phyloP scores from a whole-genome alignment of 331 rosid genomes.

The Malus hybrid region DNA sequence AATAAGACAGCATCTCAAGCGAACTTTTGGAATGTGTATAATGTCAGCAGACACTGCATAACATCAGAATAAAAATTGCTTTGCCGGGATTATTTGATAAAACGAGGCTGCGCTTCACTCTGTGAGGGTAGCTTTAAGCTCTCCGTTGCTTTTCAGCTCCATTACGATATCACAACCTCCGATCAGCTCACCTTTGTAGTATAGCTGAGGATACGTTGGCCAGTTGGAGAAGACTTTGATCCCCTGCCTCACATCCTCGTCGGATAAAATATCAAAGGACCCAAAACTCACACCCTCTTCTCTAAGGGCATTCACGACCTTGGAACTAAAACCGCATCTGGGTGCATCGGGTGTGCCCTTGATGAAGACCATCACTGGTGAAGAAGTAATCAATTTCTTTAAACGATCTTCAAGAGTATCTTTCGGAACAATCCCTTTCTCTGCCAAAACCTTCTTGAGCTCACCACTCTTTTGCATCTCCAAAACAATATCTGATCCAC shows the following conservation, averaged over 20 bases:
- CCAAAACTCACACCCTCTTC: conserved; percentile 68
- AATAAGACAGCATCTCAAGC: conserved; percentile 7
- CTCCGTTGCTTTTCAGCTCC: conserved; percentile 72
- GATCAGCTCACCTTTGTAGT: conserved; percentile 75
- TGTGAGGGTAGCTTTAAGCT: conserved; percentile 67
- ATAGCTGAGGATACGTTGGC: conserved; percentile 97
- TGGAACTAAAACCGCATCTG: conserved; percentile 89
- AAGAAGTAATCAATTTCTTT: conserved; percentile 56
- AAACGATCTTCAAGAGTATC: conserved; percentile 62
- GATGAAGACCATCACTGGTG: conserved; percentile 84
- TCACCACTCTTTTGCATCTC: conserved; percentile 97
- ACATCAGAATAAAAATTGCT: conserved; percentile 7
- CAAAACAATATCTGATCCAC: conserved; percentile 90
- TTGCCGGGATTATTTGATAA: conserved; percentile 13
- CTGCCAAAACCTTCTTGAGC: conserved; percentile 49
- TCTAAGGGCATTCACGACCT: conserved; percentile 58
- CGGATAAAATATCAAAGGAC: conserved; percentile 67
- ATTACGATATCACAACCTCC: conserved; percentile 86
- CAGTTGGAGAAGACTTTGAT: conserved; percentile 77
- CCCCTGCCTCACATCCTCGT: conserved; percentile 88
- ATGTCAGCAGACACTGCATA: conserved; percentile 19
- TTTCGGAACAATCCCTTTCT: conserved; percentile 45
- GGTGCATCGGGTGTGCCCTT: conserved; percentile 92
- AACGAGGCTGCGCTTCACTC: conserved; percentile 36
- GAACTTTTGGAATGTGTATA: conserved; percentile 12